Conservation (phyloP, 768 basidiomycete species). For the Sarcodon aspratus region DNA sequence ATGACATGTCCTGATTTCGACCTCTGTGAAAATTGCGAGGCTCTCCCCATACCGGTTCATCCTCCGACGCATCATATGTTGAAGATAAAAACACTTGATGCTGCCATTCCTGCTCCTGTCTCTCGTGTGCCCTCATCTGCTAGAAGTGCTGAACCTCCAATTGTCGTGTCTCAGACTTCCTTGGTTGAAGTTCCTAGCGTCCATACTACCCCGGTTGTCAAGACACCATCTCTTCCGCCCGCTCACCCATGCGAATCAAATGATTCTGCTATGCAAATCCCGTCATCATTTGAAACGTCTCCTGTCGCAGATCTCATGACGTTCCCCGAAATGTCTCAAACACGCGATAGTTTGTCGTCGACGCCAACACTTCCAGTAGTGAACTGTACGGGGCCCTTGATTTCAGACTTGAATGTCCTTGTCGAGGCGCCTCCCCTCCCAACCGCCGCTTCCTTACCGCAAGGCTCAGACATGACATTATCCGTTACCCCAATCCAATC, state of each 20-base stretch:
- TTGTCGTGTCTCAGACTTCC: no score
- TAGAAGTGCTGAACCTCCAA: constrained; percentile 2
- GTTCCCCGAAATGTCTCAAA: no score
- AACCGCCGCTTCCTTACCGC: background rate
- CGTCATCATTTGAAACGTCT: no score
- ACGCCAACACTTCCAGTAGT: no score
- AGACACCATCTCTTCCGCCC: background rate
- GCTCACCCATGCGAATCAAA: background rate
- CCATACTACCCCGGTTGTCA: background rate
- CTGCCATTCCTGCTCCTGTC: constrained; percentile 26
- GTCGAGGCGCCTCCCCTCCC: background rate
- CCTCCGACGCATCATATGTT: constrained; percentile 59
- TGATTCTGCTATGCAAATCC: no score
- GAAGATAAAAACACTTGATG: constrained; percentile 52
- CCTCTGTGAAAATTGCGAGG: constrained; percentile 70
- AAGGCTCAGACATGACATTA: no score
- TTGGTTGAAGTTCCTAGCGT: no score
- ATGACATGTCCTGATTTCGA: constrained; percentile 78
- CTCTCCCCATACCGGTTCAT: constrained; percentile 68
- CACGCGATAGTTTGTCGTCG: no score
- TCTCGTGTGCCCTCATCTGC: constrained; percentile 17
- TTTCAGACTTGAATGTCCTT: background rate
- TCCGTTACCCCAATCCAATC: no score
- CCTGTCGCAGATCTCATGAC: no score
- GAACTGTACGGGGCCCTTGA: background rate